These are phyloP conservation scores for Colletotrichum simmondsii DNA, from an alignment of 2,329 filamentous ascomycete genomes.

Conservation along the genomic window DNA sequence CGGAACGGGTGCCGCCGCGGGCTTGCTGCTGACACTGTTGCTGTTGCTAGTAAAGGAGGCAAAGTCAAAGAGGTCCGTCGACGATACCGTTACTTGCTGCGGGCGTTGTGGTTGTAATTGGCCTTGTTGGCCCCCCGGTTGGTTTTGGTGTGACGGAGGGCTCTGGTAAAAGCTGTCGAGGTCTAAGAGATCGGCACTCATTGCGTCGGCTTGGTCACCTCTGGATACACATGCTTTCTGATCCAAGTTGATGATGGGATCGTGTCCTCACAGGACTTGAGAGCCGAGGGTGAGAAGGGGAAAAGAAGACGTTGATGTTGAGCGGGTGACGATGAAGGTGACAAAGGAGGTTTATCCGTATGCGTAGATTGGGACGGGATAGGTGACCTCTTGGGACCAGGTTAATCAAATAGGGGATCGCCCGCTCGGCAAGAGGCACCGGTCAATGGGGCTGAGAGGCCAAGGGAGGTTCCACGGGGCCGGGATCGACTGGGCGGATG, in stretches of 20 bases:
- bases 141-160: constrained; percentile 40
- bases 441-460: constrained; percentile 25
- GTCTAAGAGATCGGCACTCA: constrained; percentile 75
- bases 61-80: constrained; percentile 43
- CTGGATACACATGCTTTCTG: constrained; percentile 22
- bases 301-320: constrained; percentile 2
- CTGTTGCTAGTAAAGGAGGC: constrained; percentile 36
- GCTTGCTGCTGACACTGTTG: constrained; percentile 22
- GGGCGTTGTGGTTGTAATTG: constrained; percentile 33
- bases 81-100: constrained; percentile 30
- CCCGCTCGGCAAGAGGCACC: constrained; percentile 19
- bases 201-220: constrained; percentile 43
- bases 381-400: constrained; percentile 11
- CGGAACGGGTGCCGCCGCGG: constrained; percentile 9
- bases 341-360: constrained; percentile 30
- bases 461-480: constrained; percentile 26
- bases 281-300: neutral
- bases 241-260: neutral
- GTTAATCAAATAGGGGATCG: constrained; percentile 27
- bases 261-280: neutral
- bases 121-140: constrained; percentile 25
- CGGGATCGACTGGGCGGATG: constrained; percentile 13
- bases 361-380: neutral
- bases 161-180: constrained; percentile 63
- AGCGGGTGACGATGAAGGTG: constrained; percentile 10